Evolutionary conservation across 169 alveolate genomes (phyloP).

Genomic region (Eimeria acervulina): DNA sequence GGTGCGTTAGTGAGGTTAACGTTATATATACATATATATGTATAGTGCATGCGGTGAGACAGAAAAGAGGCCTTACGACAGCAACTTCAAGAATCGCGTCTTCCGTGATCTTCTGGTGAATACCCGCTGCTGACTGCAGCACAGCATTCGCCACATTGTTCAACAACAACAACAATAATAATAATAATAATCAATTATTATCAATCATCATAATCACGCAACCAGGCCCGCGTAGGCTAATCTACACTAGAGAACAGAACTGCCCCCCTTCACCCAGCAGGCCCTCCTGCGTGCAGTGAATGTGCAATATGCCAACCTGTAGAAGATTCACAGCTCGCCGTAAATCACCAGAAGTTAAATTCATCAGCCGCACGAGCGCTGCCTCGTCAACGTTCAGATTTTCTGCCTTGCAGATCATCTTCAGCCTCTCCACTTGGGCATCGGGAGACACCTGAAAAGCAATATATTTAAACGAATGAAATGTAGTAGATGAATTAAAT

Average conservation of each 20-base stretch:
- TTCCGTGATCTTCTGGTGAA: slow-evolving; percentile 56
- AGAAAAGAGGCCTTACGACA: slow-evolving; percentile 29
- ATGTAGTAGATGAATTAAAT: no score
- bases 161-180: no score
- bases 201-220: neutral
- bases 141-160: neutral
- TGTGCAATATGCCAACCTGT: slow-evolving; percentile 70
- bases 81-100: slow-evolving; percentile 81
- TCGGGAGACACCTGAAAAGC: slow-evolving; percentile 55
- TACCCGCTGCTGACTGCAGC: slow-evolving; percentile 80
- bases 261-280: neutral
- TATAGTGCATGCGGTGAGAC: no score
- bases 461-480: neutral
- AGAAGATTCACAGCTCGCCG: slow-evolving; percentile 82
- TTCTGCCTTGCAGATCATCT: slow-evolving; percentile 63
- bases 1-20: no score
- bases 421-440: slow-evolving; percentile 50
- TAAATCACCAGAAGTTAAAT: slow-evolving; percentile 82
- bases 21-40: no score
- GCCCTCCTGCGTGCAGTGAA: neutral
- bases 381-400: neutral
- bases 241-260: neutral
- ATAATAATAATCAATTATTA: no score
- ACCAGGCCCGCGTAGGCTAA: no score
- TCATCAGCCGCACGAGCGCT: slow-evolving; percentile 71